Evolutionary conservation across 352 stramenopile species (phyloP).

Genomic region (Globisporangium cederbergense): DNA sequence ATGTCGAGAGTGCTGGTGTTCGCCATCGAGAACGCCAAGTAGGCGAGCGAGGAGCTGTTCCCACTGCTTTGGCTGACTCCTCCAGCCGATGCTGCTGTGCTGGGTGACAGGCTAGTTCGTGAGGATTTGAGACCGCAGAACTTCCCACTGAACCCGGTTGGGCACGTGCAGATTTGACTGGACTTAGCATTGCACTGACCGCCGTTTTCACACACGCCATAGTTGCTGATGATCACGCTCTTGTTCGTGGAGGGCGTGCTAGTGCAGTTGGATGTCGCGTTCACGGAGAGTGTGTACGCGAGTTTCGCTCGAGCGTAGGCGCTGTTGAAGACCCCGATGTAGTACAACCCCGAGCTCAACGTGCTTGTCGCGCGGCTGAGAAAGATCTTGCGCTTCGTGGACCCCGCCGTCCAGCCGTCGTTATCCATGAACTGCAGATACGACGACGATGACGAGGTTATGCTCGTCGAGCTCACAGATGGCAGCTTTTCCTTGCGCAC

Average conservation of each 20-base stretch:
- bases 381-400: constrained; percentile 45
- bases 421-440: constrained; percentile 54
- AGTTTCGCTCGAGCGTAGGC: constrained; percentile 51
- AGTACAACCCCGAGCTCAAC: constrained; percentile 70
- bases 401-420: constrained; percentile 40
- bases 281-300: constrained; percentile 50
- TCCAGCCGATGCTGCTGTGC: background rate
- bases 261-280: constrained; percentile 43
- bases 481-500: constrained; percentile 65
- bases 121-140: constrained; percentile 43
- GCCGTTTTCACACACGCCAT: constrained; percentile 42
- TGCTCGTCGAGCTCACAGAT: constrained; percentile 17
- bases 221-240: constrained; percentile 13
- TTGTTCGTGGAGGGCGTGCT: constrained; percentile 2
- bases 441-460: constrained; percentile 1
- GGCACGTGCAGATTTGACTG: constrained; percentile 50
- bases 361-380: constrained; percentile 56
- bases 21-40: constrained; percentile 25
- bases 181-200: constrained; percentile 46
- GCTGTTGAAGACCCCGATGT: constrained; percentile 72
- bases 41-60: constrained; percentile 16
- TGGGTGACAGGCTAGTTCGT: constrained; percentile 15
- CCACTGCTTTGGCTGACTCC: background rate
- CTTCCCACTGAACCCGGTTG: constrained; percentile 26
- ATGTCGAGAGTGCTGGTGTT: constrained; percentile 29